Base-by-base conservation (phyloP, 2,329 filamentous ascomycete species). In the Phialophora tarda region DNA sequence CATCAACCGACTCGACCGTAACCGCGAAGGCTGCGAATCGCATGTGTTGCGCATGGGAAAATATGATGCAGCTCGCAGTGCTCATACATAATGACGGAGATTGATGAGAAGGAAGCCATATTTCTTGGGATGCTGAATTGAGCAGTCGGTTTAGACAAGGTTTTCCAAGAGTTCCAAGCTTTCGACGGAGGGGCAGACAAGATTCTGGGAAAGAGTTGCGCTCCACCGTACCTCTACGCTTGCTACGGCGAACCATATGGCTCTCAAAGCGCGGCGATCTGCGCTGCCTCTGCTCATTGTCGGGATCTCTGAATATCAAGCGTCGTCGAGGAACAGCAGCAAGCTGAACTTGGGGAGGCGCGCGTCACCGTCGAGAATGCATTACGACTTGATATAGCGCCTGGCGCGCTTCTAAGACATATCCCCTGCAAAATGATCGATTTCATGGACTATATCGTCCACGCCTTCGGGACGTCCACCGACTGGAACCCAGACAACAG, bases 381-480 rank as follows among this genome's bases (percentile, higher is more conserved):
- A 63, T 57, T 59, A 48, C 56, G 59, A 65, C 47, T 23, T 59
- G 21, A 56, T 57, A 64, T 68, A 72, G 70, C 70, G 69, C 70
- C 41, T 47, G 21, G 23, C 26, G 69, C 63, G 69, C 67, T 59
- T 59, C 11, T 17, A 62, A 32, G 12, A 12, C 30, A 14, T 3
- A 4, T 8, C 10, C 28, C 23, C 4, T 4, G 4, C 71, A 83
- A 76, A 73, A 97, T 97, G 93, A 89, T 95, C 82, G 90, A 93
- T 81, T 97, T 97, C 83, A 96, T 97, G 92, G 93, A 96, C 81
- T 94, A 96, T 83, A 90, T 97, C 82, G 92, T 96, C 81, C 86
- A 90, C 81, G 91, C 92, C 75, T 97, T 97, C 81, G 91, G 92
- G 78, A 85, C 91, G 77, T 89, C 91, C 64, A 93, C 93, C 54